These are phyloP conservation scores for Saccharomyces hybrid DNA, from an alignment of 1,139 yeast species.

Conservation along the genomic window DNA sequence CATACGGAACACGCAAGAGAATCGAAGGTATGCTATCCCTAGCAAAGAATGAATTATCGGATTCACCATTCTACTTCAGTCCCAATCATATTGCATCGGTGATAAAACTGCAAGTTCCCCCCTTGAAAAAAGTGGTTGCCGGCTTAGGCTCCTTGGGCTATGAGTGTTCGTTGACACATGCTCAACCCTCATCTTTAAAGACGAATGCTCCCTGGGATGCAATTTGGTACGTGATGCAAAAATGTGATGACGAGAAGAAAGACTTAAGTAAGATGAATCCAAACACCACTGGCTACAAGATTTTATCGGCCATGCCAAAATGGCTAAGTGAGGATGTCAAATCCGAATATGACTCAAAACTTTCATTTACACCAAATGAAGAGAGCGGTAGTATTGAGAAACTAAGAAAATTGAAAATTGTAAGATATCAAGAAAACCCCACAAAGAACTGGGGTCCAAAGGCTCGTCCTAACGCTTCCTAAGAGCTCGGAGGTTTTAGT, in stretches of 20 bases:
- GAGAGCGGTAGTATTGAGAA: conserved; percentile 48
- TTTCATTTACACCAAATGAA: conserved; percentile 48
- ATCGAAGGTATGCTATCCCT: conserved; percentile 87
- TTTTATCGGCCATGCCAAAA: conserved; percentile 37
- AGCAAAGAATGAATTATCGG: conserved; percentile 62
- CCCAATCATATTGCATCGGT: conserved; percentile 70
- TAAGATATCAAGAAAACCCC: conserved; percentile 87
- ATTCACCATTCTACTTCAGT: conserved; percentile 69
- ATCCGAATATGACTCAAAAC: conserved; percentile 21
- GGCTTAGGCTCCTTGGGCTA: conserved; percentile 86
- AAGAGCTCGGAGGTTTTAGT: neutral
- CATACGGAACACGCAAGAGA: conserved; percentile 73
- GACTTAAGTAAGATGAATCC: conserved; percentile 39
- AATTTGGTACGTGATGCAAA: conserved; percentile 63
- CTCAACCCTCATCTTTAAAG: conserved; percentile 76
- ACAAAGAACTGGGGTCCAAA: conserved; percentile 96
- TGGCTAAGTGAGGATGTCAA: conserved; percentile 27
- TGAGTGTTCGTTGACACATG: conserved; percentile 79
- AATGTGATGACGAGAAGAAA: conserved; percentile 47
- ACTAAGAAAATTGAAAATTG: conserved; percentile 68
- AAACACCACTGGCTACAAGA: conserved; percentile 46
- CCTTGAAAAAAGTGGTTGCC: conserved; percentile 60
- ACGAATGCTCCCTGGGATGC: conserved; percentile 83
- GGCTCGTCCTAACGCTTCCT: conserved; percentile 45
- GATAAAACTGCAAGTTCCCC: conserved; percentile 76